Evolutionary conservation across 1,284 basidiomycete species (phyloP).

Genomic region (Mycosarcoma mackinlayi): DNA sequence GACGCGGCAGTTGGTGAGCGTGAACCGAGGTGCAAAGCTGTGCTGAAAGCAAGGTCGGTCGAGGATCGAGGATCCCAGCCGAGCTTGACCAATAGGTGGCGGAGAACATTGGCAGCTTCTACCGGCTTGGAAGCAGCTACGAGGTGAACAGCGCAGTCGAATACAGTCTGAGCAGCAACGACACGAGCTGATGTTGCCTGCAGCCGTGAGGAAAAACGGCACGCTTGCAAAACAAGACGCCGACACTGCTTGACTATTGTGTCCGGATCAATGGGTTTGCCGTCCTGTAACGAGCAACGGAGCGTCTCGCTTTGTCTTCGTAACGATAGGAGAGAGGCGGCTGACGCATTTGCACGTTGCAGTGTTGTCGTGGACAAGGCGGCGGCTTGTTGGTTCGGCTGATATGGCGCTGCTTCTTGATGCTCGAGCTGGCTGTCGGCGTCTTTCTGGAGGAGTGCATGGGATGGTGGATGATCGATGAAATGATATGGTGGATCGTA

Average conservation of each 20-base stretch:
- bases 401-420: not conserved
- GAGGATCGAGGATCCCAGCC: slow-evolving; percentile 21
- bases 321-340: slow-evolving; percentile 11
- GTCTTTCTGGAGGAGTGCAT: slow-evolving; percentile 17
- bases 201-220: slow-evolving; percentile 5
- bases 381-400: not conserved
- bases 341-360: not conserved
- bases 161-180: slow-evolving; percentile 13
- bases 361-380: not conserved
- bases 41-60: not conserved
- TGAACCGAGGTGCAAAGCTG: not conserved
- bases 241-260: slow-evolving; percentile 16
- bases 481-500: slow-evolving; percentile 22
- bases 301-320: slow-evolving; percentile 9
- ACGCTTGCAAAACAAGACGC: slow-evolving; percentile 16
- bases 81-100: slow-evolving; percentile 32
- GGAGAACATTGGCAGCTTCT: slow-evolving; percentile 18
- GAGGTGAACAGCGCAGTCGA: slow-evolving; percentile 26
- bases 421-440: slow-evolving; percentile 18
- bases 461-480: slow-evolving; percentile 14
- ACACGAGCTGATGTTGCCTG: slow-evolving; percentile 13
- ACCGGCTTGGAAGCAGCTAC: slow-evolving; percentile 14
- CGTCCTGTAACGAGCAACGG: slow-evolving; percentile 13
- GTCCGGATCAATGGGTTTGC: not conserved
- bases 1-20: not conserved